These are phyloP conservation scores for Sonneratia alba DNA, from an alignment of 345 rosid species.

Conservation along the genomic window DNA sequence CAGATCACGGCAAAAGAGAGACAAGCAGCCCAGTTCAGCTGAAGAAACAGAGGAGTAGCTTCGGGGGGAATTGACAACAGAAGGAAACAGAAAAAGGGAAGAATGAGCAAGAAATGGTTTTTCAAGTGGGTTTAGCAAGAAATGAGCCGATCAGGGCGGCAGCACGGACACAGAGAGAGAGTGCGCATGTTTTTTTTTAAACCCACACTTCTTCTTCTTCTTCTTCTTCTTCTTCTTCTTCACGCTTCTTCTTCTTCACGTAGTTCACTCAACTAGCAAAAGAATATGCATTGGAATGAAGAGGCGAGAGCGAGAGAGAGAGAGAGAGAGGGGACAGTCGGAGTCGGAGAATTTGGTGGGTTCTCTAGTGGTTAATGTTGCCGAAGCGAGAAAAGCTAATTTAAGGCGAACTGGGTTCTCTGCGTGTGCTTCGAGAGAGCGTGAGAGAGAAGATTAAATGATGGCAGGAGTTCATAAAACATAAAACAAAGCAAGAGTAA, in stretches of 20 bases:
- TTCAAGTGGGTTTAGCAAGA: neutral
- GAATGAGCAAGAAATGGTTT: neutral
- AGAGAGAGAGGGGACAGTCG: neutral
- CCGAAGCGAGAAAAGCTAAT: neutral
- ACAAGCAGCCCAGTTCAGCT: too few species aligned
- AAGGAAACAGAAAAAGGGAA: neutral
- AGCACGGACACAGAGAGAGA: neutral
- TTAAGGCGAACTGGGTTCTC: neutral
- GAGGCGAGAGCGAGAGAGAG: neutral
- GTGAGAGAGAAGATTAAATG: neutral
- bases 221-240: neutral
- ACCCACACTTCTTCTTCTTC: neutral
- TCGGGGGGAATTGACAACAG: neutral
- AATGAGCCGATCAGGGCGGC: slow-evolving; percentile 10
- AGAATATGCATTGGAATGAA: neutral
- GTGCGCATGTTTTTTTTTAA: neutral
- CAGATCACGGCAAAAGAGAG: neutral
- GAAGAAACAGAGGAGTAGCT: slow-evolving; percentile 1
- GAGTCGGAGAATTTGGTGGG: neutral
- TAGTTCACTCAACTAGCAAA: neutral
- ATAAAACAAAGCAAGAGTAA: neutral
- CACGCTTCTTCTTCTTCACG: neutral
- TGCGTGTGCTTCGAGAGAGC: neutral
- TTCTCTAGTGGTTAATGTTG: neutral
- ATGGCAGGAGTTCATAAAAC: neutral